phyloP scores from a whole-genome alignment of 371 early-diverging fungal genomes.

The Mucor saturninus region DNA sequence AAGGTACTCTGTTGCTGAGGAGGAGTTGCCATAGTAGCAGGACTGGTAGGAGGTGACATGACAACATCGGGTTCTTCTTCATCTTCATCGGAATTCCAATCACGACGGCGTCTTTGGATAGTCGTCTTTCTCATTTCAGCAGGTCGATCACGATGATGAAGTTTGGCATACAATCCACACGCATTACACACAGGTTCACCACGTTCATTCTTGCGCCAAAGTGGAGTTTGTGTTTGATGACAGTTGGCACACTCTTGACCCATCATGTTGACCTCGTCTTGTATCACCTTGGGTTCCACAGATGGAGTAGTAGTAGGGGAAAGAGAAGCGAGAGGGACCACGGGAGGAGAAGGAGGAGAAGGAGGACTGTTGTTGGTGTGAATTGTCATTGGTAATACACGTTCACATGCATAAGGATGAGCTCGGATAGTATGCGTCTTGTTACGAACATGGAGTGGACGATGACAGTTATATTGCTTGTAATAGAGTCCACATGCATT shows the following conservation, averaged over 20 bases:
- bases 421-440: conserved; percentile 44
- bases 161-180: conserved; percentile 79
- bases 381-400: conserved; percentile 23
- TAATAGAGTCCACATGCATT: conserved; percentile 86
- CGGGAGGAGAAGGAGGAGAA: conserved; percentile 1
- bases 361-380: conserved; percentile 6
- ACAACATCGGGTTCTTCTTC: conserved; percentile 6
- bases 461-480: conserved; percentile 74
- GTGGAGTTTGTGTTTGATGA: conserved; percentile 83
- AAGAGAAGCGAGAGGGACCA: too few species aligned
- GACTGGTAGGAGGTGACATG: background rate
- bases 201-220: conserved; percentile 87
- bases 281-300: background rate
- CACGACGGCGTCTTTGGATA: conserved; percentile 38
- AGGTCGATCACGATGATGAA: conserved; percentile 37
- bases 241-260: conserved; percentile 78
- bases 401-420: conserved; percentile 31
- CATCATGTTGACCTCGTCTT: background rate
- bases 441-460: conserved; percentile 69
- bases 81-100: conserved; percentile 27
- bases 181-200: conserved; percentile 91
- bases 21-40: background rate
- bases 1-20: background rate
- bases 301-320: too few species aligned
- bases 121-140: conserved; percentile 38